phyloP scores from a whole-genome alignment of 75 land plant genomes.

The Adiantum capillusveneris region DNA sequence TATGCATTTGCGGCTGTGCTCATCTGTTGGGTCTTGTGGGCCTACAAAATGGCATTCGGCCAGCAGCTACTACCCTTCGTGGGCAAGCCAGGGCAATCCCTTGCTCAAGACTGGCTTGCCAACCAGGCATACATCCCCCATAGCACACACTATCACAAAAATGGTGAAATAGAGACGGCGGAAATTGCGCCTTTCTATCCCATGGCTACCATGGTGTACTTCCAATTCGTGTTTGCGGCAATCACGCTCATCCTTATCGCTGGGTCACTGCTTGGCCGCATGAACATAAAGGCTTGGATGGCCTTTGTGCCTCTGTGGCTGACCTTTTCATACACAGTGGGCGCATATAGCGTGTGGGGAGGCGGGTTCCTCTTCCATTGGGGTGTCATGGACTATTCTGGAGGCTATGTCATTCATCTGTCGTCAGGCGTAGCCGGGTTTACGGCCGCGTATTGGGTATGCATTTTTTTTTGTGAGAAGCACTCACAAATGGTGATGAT shows the following conservation, averaged over 20 bases:
- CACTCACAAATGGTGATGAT: no score
- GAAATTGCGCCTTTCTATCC: conserved; percentile 38
- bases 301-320: conserved; percentile 74
- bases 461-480: background rate
- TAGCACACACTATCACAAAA: conserved; percentile 16
- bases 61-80: conserved; percentile 52
- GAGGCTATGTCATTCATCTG: conserved; percentile 79
- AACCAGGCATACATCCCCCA: conserved; percentile 39
- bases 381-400: conserved; percentile 66
- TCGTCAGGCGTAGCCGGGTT: conserved; percentile 60
- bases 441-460: conserved; percentile 53
- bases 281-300: conserved; percentile 75
- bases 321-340: conserved; percentile 48
- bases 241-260: conserved; percentile 54
- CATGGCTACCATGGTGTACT: conserved; percentile 58
- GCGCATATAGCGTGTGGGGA: conserved; percentile 53
- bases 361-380: conserved; percentile 50
- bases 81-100: conserved; percentile 41
- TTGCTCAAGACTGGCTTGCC: conserved; percentile 31
- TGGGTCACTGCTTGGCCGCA: conserved; percentile 51
- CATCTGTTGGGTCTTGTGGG: conserved; percentile 44
- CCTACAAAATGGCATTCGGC: conserved; percentile 60
- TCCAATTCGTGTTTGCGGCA: conserved; percentile 66
- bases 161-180: conserved; percentile 23
- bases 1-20: conserved; percentile 67